Conservation (phyloP, 2,329 filamentous ascomycete genomes). For the Septoria linicola region DNA sequence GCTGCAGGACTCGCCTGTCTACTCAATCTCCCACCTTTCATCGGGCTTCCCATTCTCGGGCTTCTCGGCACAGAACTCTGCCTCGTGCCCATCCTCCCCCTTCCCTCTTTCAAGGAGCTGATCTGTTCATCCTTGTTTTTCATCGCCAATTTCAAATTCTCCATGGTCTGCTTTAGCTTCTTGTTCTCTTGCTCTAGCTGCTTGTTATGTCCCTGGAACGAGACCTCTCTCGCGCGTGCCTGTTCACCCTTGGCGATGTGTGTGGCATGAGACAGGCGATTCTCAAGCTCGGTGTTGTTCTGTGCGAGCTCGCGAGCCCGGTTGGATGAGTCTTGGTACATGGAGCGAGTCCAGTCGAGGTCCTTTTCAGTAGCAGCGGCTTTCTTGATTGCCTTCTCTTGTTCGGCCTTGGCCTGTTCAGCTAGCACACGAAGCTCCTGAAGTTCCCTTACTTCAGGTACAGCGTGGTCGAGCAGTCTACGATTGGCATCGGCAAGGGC, state of each 20-base stretch:
- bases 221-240: constrained; percentile 29
- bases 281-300: constrained; percentile 51
- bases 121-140: constrained; percentile 39
- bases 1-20: constrained; percentile 36
- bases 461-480: constrained; percentile 30
- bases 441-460: constrained; percentile 38
- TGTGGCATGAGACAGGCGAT: constrained; percentile 32
- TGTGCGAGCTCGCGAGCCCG: constrained; percentile 47
- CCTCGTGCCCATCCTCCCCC: constrained; percentile 39
- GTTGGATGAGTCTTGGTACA: constrained; percentile 60
- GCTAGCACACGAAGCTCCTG: constrained; percentile 28
- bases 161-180: constrained; percentile 31
- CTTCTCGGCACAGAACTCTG: constrained; percentile 40
- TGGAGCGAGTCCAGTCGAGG: constrained; percentile 56
- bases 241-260: constrained; percentile 34
- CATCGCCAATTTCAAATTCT: constrained; percentile 33
- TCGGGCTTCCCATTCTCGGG: constrained; percentile 36
- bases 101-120: constrained; percentile 34
- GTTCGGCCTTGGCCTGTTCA: constrained; percentile 29
- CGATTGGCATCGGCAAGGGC: constrained; percentile 35
- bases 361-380: constrained; percentile 46
- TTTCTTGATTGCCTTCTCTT: constrained; percentile 33
- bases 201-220: constrained; percentile 27
- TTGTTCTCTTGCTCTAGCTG: constrained; percentile 30
- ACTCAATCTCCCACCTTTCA: constrained; percentile 32